Base-by-base conservation (phyloP, 768 basidiomycete species). In the Boletus vermiculosoides region DNA sequence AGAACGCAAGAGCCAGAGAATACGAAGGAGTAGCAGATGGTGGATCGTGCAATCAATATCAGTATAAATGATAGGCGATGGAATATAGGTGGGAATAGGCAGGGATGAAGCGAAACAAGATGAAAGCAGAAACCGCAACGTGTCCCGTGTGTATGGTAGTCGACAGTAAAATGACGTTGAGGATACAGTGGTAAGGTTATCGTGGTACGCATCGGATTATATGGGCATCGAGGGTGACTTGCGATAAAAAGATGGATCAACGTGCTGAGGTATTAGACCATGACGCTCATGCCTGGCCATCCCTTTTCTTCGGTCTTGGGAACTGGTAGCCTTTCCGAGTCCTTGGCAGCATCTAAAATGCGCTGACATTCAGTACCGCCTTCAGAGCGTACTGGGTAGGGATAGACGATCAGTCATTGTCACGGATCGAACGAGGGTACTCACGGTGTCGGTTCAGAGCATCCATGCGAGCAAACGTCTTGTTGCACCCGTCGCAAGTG, bases 381-480 rank as follows among this genome's bases (percentile, higher is more conserved):
- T 63, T 92, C 90, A 11, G 90, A 92, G 50, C 86, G 82, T 63
- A 91, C 86, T 91, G 63, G 28, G 37, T 52, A 45, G 15, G 16
- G 22, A 41, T 22, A 30, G n/a, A 12, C 46, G 46, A 53, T 40
- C 18, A 50, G n/a, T 41, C 15, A 36, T 34, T 4, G 58, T 34
- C 47, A 31, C 28, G 20, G 31, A 45, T 6, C 20, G 39, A 48
- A 18, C 6, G 36, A 39, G 47, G 18, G 60, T 40, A 86, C 92
- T 78, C 73, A 94, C 92, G 73, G 77, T 98, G 96, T 60, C 95
- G 76, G 68, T 96, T 96, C 51, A 98, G 79, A 41, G 95, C 95
- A 72, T 98, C 96, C 83, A 97, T 88, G 58, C 95, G 74, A 33
- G 94, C 94, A 77, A 98, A 98, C 63, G 87, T 91, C 78, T 94